Percentiles rank a stretch among this genome's conserved stretches.
These are phyloP conservation scores for Xerocomellus chrysenteron DNA, from an alignment of 768 basidiomycete species.

Conservation along the genomic window DNA sequence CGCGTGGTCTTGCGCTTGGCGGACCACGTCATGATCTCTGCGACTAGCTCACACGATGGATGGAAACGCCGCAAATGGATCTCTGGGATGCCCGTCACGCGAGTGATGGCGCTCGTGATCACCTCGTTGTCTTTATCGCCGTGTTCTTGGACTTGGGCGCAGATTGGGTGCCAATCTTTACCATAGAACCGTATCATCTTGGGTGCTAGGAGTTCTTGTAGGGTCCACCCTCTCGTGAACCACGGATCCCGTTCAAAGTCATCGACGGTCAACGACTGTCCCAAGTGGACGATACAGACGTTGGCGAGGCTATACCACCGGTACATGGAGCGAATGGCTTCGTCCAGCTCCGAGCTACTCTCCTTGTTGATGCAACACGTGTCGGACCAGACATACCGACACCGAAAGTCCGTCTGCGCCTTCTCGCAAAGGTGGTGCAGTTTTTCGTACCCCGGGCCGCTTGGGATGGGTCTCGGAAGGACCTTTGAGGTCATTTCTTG, in stretches of 20 bases:
- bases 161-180: constrained; percentile 12
- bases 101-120: neutral
- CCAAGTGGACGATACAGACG: constrained; percentile 17
- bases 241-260: constrained; percentile 13
- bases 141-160: neutral
- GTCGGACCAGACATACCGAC: constrained; percentile 14
- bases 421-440: constrained; percentile 6
- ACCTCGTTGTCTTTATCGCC: constrained; percentile 5
- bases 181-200: constrained; percentile 11
- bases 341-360: constrained; percentile 12
- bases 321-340: constrained; percentile 15
- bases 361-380: constrained; percentile 13
- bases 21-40: constrained; percentile 12
- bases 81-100: constrained; percentile 5
- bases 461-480: neutral
- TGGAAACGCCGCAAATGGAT: neutral
- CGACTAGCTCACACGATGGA: constrained; percentile 4
- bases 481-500: constrained; percentile 2
- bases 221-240: constrained; percentile 15
- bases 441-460: constrained; percentile 9
- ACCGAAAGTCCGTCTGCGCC: constrained; percentile 1
- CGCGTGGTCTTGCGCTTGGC: constrained; percentile 9
- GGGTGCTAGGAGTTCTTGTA: constrained; percentile 18
- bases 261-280: constrained; percentile 9
- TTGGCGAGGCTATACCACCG: constrained; percentile 18